These are phyloP conservation scores for Aspergillus baeticus DNA, from an alignment of 495 filamentous ascomycete genomes.

Conservation along the genomic window DNA sequence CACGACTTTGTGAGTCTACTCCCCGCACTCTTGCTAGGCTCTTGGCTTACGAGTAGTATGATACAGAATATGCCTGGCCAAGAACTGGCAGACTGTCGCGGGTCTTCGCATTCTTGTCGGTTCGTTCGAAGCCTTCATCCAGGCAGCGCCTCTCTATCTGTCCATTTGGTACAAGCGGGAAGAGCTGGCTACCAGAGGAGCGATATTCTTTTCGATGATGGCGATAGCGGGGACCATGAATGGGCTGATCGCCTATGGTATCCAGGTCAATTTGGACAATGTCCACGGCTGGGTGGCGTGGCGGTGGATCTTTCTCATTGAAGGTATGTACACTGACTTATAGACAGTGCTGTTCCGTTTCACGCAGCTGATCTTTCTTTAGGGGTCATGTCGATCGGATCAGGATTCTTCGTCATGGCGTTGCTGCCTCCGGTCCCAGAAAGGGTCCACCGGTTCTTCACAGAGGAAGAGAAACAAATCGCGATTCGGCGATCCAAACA, in stretches of 20 bases:
- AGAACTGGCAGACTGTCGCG: background rate
- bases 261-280: background rate
- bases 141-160: background rate
- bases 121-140: background rate
- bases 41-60: background rate
- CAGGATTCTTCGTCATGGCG: background rate
- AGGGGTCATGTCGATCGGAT: background rate
- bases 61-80: background rate
- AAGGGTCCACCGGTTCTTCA: background rate
- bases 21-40: background rate
- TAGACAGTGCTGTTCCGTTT: too few species aligned
- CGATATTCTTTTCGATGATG: background rate
- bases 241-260: background rate
- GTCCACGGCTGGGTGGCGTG: background rate
- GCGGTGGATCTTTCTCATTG: background rate
- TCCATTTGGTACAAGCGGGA: background rate
- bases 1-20: background rate
- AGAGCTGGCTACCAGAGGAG: background rate
- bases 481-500: background rate
- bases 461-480: background rate
- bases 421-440: background rate
- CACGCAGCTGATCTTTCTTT: background rate
- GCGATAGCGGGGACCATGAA: background rate
- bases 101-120: background rate
- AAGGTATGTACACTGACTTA: too few species aligned